phyloP scores from a whole-genome alignment of 257 asterid species.

The Capsicum baccatum region DNA sequence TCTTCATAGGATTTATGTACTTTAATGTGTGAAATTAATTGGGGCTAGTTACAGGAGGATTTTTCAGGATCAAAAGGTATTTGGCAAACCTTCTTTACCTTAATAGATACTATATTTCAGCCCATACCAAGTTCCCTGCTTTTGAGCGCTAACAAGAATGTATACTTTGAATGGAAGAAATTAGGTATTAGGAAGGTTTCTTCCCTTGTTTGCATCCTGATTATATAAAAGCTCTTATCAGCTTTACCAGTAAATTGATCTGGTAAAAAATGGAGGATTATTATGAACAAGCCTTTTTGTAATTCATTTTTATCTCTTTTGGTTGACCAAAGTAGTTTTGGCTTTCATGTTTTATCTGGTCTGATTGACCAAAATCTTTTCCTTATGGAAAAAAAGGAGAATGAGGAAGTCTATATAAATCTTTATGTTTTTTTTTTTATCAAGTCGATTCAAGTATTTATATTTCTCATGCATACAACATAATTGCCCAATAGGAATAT shows the following conservation, averaged over 20 bases:
- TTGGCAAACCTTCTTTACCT: background rate
- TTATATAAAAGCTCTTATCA: background rate
- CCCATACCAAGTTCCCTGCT: background rate
- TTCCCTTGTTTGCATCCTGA: background rate
- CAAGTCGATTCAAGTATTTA: too few species aligned
- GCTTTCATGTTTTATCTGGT: background rate
- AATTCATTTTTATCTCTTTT: background rate
- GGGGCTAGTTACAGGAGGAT: background rate
- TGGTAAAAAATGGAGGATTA: background rate
- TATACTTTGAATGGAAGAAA: conserved; percentile 1
- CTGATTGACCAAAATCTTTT: background rate
- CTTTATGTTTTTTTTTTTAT: background rate
- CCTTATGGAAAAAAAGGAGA: background rate
- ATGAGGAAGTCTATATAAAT: background rate
- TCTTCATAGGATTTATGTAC: background rate
- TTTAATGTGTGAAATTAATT: background rate
- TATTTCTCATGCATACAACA: background rate
- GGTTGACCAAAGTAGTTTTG: background rate
- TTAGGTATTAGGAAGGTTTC: background rate
- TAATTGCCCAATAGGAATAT: background rate
- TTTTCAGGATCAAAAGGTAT: conserved; percentile 1
- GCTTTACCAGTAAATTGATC: background rate
- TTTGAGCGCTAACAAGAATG: background rate
- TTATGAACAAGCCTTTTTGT: background rate
- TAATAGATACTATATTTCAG: too few species aligned